Evolutionary conservation across 2,329 filamentous ascomycete genomes (phyloP).

Genomic region (Podosphaera xanthii): DNA sequence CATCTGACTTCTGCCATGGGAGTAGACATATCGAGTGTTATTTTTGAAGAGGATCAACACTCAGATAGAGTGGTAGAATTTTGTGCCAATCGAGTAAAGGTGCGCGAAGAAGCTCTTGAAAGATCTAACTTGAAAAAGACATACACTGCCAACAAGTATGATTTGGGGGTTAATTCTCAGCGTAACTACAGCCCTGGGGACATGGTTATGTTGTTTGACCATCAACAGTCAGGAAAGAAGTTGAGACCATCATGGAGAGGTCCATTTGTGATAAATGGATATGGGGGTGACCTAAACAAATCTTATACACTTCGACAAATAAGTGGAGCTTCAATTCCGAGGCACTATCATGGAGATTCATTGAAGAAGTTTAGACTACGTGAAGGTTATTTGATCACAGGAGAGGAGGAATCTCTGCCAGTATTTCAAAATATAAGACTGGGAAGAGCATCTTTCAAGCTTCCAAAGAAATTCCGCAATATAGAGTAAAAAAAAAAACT

Average conservation of each 20-base stretch:
- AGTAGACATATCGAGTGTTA: not conserved
- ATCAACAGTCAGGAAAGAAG: not conserved
- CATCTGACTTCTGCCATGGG: not conserved
- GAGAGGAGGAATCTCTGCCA: not conserved
- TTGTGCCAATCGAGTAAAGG: not conserved
- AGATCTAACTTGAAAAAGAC: not conserved
- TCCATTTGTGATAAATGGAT: not conserved
- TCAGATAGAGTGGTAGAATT: not conserved
- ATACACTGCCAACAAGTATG: not conserved
- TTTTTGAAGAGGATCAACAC: not conserved
- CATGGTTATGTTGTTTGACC: slow-evolving; percentile 1
- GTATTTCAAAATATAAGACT: not conserved
- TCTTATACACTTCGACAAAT: not conserved
- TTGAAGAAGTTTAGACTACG: not conserved
- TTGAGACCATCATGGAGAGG: not conserved
- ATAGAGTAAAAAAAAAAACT: not conserved
- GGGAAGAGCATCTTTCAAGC: not conserved
- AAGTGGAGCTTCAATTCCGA: not conserved
- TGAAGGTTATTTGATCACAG: not conserved
- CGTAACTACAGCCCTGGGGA: not conserved
- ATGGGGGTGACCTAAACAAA: not conserved
- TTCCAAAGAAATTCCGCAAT: not conserved
- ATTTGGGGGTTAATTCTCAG: not conserved
- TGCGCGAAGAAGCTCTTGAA: not conserved
- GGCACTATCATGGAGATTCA: not conserved